These are phyloP conservation scores for Microstroma glucosiphilum DNA, from an alignment of 1,284 basidiomycete genomes.

Conservation along the genomic window DNA sequence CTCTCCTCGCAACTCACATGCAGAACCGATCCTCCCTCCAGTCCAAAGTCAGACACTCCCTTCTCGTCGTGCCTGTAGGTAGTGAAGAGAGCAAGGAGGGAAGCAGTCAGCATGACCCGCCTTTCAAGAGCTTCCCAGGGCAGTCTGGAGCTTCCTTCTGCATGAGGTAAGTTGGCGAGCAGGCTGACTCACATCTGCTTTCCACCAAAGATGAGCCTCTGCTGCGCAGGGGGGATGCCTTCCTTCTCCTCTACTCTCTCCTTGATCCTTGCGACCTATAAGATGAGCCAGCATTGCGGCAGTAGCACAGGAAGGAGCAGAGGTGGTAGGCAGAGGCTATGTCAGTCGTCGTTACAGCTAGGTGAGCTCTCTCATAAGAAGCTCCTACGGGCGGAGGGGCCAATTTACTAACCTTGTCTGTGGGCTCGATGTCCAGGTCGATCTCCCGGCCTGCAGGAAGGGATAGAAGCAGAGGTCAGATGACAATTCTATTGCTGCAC, in stretches of 20 bases:
- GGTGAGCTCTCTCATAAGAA: no score
- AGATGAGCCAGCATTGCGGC: neutral
- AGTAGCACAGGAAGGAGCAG: neutral
- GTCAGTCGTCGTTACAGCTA: neutral
- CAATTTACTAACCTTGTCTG: constrained; percentile 67
- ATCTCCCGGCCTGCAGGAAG: constrained; percentile 58
- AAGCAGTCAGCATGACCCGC: neutral
- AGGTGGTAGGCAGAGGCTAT: neutral
- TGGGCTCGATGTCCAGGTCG: constrained; percentile 88
- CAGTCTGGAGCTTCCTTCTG: neutral
- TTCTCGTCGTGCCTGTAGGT: constrained; percentile 49
- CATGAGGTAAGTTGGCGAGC: neutral
- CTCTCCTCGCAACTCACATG: constrained; percentile 41
- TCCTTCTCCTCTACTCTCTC: constrained; percentile 99
- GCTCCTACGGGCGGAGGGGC: no score
- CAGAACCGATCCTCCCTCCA: constrained; percentile 48
- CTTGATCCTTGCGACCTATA: constrained; percentile 86
- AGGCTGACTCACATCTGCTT: constrained; percentile 77
- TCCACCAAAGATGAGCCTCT: constrained; percentile 87
- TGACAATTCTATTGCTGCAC: neutral
- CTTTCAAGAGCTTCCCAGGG: neutral
- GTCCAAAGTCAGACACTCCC: constrained; percentile 48
- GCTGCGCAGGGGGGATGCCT: constrained; percentile 93
- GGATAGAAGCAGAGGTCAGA: neutral
- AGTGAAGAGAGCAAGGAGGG: neutral